Base-by-base conservation (phyloP, 257 asterid genomes). In the Scutellaria barbata region DNA sequence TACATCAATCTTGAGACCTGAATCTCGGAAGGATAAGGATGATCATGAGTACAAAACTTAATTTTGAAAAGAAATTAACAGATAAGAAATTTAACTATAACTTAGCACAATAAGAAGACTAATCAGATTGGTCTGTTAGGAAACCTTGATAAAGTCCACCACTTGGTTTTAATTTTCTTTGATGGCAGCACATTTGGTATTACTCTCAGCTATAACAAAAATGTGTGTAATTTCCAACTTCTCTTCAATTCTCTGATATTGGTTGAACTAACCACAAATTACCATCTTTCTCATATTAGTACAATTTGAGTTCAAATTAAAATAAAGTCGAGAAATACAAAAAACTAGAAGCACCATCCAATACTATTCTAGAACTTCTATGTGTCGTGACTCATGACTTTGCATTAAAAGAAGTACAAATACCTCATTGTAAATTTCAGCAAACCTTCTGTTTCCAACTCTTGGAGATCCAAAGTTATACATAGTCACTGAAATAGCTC, bases 391-490 rank as follows among this genome's bases (percentile, higher is more conserved):
- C 4, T 30, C 35, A 3, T 30, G 35, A 30, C 40, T 46, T 71
- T 50, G 17, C 39, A 54, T 33, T 65, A n/a, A 35, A 48, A 61
- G 18, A 75, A 71, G 30, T 30, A 75, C 0, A 68, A 22, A 40
- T 76, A 95, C 99, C 99, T 89, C 81, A 63, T 92, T 95, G 82
- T 95, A 95, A 60, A 87, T 71, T 74, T 95, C 96, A 58, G 99
- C 96, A 77, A 95, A 91, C 77, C 82, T 89, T 76, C 87, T 88
- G 84, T 95, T 95, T 80, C 99, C 99, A 45, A 95, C 98, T 71
- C 99, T 83, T 5, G 99, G 99, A 72, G 99, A 95, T 77, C 99
- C 99, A 73, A 95, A 95, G 79, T 92, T 92, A 71, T 92, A 95
- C 98, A 89, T 89, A 43, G 95, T 92, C 80, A 95, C 92, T 10